Evolutionary conservation across 768 basidiomycete genomes (phyloP).

Genomic region (Phaffia tasmanica): DNA sequence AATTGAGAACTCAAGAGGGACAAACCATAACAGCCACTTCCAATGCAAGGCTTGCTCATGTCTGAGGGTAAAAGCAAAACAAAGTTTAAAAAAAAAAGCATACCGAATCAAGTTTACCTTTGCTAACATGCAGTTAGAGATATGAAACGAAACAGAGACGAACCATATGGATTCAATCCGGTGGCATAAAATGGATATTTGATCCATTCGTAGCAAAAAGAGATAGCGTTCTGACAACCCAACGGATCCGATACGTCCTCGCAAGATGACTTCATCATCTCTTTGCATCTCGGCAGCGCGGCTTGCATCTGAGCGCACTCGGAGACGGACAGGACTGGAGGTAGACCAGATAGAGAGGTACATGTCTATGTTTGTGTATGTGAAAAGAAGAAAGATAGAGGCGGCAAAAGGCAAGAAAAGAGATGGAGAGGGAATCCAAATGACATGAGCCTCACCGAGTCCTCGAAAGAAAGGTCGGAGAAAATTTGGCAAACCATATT

Average conservation of each 20-base stretch:
- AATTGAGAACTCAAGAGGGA: too few relatives aligned
- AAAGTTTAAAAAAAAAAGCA: too few relatives aligned
- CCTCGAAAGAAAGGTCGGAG: too few relatives aligned
- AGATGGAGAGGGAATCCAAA: not conserved
- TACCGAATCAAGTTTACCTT: constrained; percentile 23
- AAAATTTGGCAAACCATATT: too few relatives aligned
- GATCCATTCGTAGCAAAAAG: constrained; percentile 19
- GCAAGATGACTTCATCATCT: constrained; percentile 42
- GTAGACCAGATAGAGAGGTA: constrained; percentile 15
- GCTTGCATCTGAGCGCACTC: constrained; percentile 47
- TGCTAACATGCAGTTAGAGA: constrained; percentile 42
- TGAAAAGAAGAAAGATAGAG: not conserved
- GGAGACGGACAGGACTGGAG: constrained; percentile 12
- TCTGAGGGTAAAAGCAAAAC: too few relatives aligned
- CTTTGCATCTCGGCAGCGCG: constrained; percentile 56
- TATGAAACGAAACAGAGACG: not conserved
- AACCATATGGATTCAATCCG: constrained; percentile 40
- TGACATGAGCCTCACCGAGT: not conserved
- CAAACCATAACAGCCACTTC: too few relatives aligned
- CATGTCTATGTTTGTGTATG: constrained; percentile 5
- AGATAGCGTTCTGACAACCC: constrained; percentile 19
- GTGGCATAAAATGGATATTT: constrained; percentile 38
- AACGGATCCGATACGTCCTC: constrained; percentile 15
- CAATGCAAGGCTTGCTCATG: too few relatives aligned
- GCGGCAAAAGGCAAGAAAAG: not conserved